These are phyloP conservation scores for Emericellopsis atlantica DNA, from an alignment of 2,329 filamentous ascomycete genomes.

Conservation along the genomic window DNA sequence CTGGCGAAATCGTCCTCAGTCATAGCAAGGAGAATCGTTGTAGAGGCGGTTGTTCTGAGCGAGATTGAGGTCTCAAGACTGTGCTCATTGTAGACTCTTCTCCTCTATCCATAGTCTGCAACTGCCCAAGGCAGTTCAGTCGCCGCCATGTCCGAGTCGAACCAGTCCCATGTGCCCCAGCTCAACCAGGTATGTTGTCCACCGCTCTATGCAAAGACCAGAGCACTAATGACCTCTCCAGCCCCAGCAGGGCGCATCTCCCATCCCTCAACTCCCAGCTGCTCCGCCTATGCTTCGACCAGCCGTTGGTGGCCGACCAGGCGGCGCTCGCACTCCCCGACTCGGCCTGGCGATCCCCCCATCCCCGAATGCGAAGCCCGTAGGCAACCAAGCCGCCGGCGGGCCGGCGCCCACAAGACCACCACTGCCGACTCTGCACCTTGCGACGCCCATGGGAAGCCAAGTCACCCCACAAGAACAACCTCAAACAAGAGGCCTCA, in stretches of 20 bases:
- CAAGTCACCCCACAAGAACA: constrained; percentile 60
- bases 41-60: too few species aligned
- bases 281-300: constrained; percentile 57
- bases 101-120: too few species aligned
- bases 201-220: too few species aligned
- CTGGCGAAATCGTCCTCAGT: too few species aligned
- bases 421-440: constrained; percentile 63
- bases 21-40: too few species aligned
- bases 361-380: constrained; percentile 70
- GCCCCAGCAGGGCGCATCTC: neutral
- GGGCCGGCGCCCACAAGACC: constrained; percentile 26
- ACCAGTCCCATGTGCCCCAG: too few species aligned
- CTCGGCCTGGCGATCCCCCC: constrained; percentile 84
- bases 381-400: constrained; percentile 35
- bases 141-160: too few species aligned
- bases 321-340: constrained; percentile 55
- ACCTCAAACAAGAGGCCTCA: constrained; percentile 31
- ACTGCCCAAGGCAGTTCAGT: too few species aligned
- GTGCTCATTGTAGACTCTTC: too few species aligned
- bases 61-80: too few species aligned
- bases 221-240: too few species aligned
- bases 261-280: constrained; percentile 1
- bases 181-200: too few species aligned
- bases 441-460: constrained; percentile 82
- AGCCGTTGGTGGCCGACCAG: constrained; percentile 57